These are phyloP conservation scores for Syzygium aqueum DNA, from an alignment of 345 rosid genomes.

Conservation along the genomic window DNA sequence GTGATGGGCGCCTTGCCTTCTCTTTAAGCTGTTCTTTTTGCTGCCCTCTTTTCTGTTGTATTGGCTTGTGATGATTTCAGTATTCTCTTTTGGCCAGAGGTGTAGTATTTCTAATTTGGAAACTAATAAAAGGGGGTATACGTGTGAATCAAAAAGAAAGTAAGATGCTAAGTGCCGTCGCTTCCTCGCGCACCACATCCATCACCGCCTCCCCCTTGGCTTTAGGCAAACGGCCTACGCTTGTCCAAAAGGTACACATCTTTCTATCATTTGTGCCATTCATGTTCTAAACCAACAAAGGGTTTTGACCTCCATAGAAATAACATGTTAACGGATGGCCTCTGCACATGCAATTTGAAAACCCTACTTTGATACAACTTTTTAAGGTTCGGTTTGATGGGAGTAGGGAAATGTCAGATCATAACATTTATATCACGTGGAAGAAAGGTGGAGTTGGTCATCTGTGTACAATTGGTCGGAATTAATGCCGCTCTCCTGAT, in stretches of 20 bases:
- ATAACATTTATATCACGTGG: background rate
- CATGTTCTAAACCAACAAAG: background rate
- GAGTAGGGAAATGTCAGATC: background rate
- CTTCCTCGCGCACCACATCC: background rate
- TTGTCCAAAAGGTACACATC: background rate
- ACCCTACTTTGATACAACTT: background rate
- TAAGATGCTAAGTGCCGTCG: background rate
- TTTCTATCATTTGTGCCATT: background rate
- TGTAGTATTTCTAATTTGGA: background rate
- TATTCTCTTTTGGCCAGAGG: background rate
- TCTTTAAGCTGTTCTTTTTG: background rate
- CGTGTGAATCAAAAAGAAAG: background rate
- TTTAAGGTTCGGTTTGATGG: background rate
- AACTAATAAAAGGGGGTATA: background rate
- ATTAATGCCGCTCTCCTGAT: background rate
- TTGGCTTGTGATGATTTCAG: background rate
- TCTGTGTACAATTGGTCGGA: background rate
- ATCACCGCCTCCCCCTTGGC: background rate
- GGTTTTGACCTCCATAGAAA: background rate
- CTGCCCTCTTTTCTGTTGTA: background rate
- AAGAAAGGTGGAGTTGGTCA: background rate
- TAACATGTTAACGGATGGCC: background rate
- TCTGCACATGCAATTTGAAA: background rate
- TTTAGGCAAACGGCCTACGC: no score
- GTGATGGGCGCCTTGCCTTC: background rate